A percentile compares a stretch with the other conserved stretches of the same genome.
Evolutionary conservation across 2,329 filamentous ascomycete species (phyloP).

Genomic region (Colletotrichum lindemuthianum): DNA sequence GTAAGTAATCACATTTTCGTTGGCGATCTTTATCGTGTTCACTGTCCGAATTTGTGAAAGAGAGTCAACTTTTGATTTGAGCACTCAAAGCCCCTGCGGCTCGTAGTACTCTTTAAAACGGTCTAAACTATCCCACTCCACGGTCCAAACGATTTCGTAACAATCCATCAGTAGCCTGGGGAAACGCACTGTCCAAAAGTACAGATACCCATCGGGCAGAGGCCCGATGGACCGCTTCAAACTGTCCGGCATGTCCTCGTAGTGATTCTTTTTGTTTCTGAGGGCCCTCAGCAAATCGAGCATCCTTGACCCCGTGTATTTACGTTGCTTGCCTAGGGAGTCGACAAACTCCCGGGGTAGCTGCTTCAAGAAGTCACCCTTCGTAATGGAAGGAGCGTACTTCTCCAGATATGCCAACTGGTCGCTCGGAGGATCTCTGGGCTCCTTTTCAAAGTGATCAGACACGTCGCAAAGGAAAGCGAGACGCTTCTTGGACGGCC

Average conservation of each 20-base stretch:
- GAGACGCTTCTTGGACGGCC: slow-evolving; percentile 87
- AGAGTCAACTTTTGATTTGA: slow-evolving; percentile 1
- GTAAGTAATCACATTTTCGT: too few relatives aligned
- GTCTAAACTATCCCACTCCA: slow-evolving; percentile 70
- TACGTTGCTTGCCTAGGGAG: slow-evolving; percentile 90
- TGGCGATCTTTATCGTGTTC: too few relatives aligned
- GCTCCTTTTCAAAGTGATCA: slow-evolving; percentile 95
- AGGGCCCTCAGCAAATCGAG: slow-evolving; percentile 89
- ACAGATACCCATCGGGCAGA: slow-evolving; percentile 82
- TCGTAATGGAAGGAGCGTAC: slow-evolving; percentile 63
- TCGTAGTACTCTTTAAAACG: slow-evolving; percentile 79
- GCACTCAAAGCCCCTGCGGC: slow-evolving; percentile 49
- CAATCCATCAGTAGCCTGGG: slow-evolving; percentile 82
- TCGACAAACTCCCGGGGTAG: slow-evolving; percentile 87
- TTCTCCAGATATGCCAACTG: slow-evolving; percentile 70
- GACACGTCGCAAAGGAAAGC: slow-evolving; percentile 96
- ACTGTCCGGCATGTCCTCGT: slow-evolving; percentile 90
- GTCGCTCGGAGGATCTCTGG: slow-evolving; percentile 80
- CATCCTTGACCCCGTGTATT: slow-evolving; percentile 86
- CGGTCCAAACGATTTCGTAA: slow-evolving; percentile 77
- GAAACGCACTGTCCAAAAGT: slow-evolving; percentile 85
- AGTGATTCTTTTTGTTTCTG: slow-evolving; percentile 97
- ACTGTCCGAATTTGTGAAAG: neutral
- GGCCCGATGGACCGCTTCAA: slow-evolving; percentile 77
- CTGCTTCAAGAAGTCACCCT: slow-evolving; percentile 79